phyloP scores from a whole-genome alignment of 2,329 filamentous ascomycete genomes.

The Hypocrella siamensis region DNA sequence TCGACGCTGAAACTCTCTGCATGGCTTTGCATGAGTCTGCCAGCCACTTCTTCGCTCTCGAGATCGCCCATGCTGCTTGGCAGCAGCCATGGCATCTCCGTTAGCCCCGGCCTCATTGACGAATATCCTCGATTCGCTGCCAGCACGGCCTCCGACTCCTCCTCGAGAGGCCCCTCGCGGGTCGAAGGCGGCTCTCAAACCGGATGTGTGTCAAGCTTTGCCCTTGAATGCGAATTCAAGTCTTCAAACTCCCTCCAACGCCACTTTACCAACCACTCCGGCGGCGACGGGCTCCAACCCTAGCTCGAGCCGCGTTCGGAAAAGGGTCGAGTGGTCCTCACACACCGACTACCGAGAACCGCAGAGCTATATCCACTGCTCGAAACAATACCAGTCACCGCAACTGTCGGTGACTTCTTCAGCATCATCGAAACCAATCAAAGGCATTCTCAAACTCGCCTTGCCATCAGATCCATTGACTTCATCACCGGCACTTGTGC shows the following conservation, averaged over 20 bases:
- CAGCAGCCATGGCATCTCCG: constrained; percentile 26
- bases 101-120: constrained; percentile 16
- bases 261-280: constrained; percentile 26
- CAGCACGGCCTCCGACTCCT: constrained; percentile 49
- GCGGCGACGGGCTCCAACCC: constrained; percentile 24
- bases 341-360: constrained; percentile 41
- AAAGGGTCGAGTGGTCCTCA: constrained; percentile 42
- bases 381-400: constrained; percentile 20
- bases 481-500: constrained; percentile 22
- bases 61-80: constrained; percentile 23
- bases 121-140: constrained; percentile 32
- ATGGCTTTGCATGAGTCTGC: constrained; percentile 3
- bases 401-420: constrained; percentile 24
- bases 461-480: constrained; percentile 30
- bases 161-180: constrained; percentile 37
- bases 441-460: constrained; percentile 65
- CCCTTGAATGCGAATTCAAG: constrained; percentile 19
- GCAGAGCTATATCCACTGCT: constrained; percentile 25
- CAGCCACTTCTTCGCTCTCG: constrained; percentile 13
- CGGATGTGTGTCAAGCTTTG: constrained; percentile 18
- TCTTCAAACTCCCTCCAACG: constrained; percentile 35
- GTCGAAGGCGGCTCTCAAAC: constrained; percentile 17
- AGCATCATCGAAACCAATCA: constrained; percentile 29
- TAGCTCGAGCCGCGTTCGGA: constrained; percentile 28
- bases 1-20: no score